Percentiles rank a stretch among this genome's conserved stretches.
Evolutionary conservation across 768 basidiomycete species (phyloP).

Genomic region (Russula emetica): DNA sequence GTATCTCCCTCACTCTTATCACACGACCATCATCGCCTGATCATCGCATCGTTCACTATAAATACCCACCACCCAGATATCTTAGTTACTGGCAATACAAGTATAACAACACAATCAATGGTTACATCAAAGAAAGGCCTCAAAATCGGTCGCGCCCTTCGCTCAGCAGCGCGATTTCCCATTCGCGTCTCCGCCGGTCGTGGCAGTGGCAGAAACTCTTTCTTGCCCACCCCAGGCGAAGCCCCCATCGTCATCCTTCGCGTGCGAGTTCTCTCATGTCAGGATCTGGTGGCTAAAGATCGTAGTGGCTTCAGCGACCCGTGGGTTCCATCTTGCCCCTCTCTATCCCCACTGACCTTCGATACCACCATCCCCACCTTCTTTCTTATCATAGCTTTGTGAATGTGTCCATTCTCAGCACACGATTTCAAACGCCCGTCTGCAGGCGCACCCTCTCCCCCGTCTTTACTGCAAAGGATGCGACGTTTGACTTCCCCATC

Average conservation of each 20-base stretch:
- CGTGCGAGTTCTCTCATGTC: slow-evolving; percentile 64
- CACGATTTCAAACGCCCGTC: slow-evolving; percentile 67
- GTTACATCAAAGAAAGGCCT: slow-evolving; percentile 37
- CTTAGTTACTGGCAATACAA: no score
- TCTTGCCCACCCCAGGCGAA: slow-evolving; percentile 55
- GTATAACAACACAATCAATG: neutral
- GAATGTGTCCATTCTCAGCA: slow-evolving; percentile 56
- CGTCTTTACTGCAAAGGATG: slow-evolving; percentile 56
- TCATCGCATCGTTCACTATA: neutral
- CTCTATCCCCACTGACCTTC: slow-evolving; percentile 10
- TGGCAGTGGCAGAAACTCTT: slow-evolving; percentile 37
- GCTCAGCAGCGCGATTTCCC: slow-evolving; percentile 54
- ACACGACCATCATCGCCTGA: neutral
- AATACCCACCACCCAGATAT: neutral
- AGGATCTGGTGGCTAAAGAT: slow-evolving; percentile 57
- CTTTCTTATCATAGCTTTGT: slow-evolving; percentile 52
- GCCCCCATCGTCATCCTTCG: slow-evolving; percentile 60
- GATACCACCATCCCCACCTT: neutral
- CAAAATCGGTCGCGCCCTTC: slow-evolving; percentile 58
- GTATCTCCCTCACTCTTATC: neutral
- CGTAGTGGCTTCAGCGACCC: slow-evolving; percentile 72
- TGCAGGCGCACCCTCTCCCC: slow-evolving; percentile 71
- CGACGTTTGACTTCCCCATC: slow-evolving; percentile 88
- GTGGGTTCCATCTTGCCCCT: slow-evolving; percentile 41
- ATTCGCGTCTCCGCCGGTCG: slow-evolving; percentile 43